Evolutionary conservation across 768 basidiomycete genomes (phyloP).

Genomic region (Tricholomella constricta): DNA sequence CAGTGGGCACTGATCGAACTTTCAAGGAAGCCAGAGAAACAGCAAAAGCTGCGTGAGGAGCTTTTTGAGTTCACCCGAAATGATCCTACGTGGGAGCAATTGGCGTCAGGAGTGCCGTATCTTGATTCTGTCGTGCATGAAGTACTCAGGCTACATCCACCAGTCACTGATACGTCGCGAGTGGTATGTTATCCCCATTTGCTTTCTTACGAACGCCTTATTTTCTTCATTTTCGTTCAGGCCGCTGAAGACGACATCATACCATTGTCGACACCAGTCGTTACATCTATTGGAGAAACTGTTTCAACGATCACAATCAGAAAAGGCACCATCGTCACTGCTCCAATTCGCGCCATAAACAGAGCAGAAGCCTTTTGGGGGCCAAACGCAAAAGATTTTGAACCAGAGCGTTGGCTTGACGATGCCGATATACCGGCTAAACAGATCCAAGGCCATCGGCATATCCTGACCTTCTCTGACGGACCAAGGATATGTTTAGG

Average conservation of each 20-base stretch:
- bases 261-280: slow-evolving; percentile 55
- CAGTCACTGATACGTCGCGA: slow-evolving; percentile 36
- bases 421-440: slow-evolving; percentile 33
- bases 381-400: slow-evolving; percentile 54
- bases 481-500: slow-evolving; percentile 55
- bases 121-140: slow-evolving; percentile 55
- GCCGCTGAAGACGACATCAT: slow-evolving; percentile 57
- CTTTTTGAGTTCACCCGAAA: slow-evolving; percentile 38
- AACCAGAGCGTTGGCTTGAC: slow-evolving; percentile 65
- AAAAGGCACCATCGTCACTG: slow-evolving; percentile 46
- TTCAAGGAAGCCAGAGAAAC: slow-evolving; percentile 42
- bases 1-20: slow-evolving; percentile 66
- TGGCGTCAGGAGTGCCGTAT: slow-evolving; percentile 51
- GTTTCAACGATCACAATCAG: slow-evolving; percentile 44
- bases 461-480: slow-evolving; percentile 53
- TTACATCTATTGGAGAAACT: slow-evolving; percentile 38
- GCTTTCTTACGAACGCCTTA: background rate
- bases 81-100: slow-evolving; percentile 59
- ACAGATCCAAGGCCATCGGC: slow-evolving; percentile 49
- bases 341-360: slow-evolving; percentile 51
- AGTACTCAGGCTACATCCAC: slow-evolving; percentile 45
- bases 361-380: slow-evolving; percentile 62
- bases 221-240: slow-evolving; percentile 31
- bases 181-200: slow-evolving; percentile 30
- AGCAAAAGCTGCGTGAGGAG: slow-evolving; percentile 52